Evolutionary conservation across 768 basidiomycete species (phyloP), one percentile per base, ranked within the genome.

Genomic region (Ramaria sp.): DNA sequence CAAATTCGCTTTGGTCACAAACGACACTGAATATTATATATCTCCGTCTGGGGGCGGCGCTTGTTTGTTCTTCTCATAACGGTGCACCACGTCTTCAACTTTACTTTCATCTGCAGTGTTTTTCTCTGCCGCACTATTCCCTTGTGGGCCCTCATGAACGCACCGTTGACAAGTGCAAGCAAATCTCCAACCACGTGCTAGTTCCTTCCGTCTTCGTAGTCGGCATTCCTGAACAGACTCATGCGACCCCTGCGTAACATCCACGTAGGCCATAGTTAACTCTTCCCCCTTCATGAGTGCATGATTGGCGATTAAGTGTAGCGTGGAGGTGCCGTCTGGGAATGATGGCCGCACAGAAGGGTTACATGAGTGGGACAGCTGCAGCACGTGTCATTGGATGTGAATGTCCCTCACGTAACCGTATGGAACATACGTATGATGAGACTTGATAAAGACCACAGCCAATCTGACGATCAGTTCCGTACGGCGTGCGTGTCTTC

Each of bases 161-260:
- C 90, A 91, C 45, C 80, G 77, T 54, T 74, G 68, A 66, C 90
- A 92, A 51, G 72, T 68, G 64, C 90, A 92, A 11, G 86, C 81
- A 66, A 91, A 90, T 57, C 77, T 75, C 90, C 90, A 92, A 34
- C 90, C 89, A 43, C 85, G 77, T 22, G 79, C 87, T 38, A 92
- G 77, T 72, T 89, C 86, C 62, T 75, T 73, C 33, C 90, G 78
- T 60, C 89, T 73, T 45, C 85, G 75, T 56, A 80, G 74, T 55
- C 86, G 75, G 52, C 82, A 80, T 30, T 84, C 81, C 2, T 70
- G 66, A 10, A 66, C 60, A 34, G 74, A 73, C 69, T 88, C 86
- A 27, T 64, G 79, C 1, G 72, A 65, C 57, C 73, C 78, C 63
- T 80, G 78, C 0, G 71, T 70, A 61, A 84, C 79, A 61, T 90